Conservation (phyloP, 371 early-diverging fungal species). For the Mucor indicus region DNA sequence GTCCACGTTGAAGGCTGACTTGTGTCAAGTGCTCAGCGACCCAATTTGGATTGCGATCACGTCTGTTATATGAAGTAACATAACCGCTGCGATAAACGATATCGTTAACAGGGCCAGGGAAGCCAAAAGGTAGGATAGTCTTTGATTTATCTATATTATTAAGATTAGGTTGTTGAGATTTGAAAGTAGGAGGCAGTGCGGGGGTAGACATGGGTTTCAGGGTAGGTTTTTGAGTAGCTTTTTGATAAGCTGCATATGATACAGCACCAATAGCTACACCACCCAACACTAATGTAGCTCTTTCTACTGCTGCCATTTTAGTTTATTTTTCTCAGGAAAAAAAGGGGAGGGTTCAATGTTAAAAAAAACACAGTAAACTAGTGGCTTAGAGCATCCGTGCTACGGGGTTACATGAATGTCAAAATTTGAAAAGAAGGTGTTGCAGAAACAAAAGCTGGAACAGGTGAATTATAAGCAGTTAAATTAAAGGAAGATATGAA, state of each 20-base stretch:
- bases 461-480: no score
- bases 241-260: slow-evolving; percentile 42
- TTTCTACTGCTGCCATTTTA: slow-evolving; percentile 40
- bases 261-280: slow-evolving; percentile 50
- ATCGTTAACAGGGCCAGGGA: slow-evolving; percentile 62
- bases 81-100: slow-evolving; percentile 55
- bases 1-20: slow-evolving; percentile 53
- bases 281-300: slow-evolving; percentile 41
- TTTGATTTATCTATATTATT: slow-evolving; percentile 34
- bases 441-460: no score
- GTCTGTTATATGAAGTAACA: slow-evolving; percentile 69
- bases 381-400: no score
- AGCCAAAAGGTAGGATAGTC: slow-evolving; percentile 47
- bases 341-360: no score
- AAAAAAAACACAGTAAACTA: no score
- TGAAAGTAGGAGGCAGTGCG: slow-evolving; percentile 2
- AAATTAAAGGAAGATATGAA: no score
- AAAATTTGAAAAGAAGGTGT: no score
- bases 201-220: slow-evolving; percentile 1
- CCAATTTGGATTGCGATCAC: slow-evolving; percentile 84
- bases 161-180: neutral
- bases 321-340: no score
- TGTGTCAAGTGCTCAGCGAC: slow-evolving; percentile 80
- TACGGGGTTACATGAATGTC: no score
- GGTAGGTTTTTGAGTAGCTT: slow-evolving; percentile 31